phyloP scores from a whole-genome alignment of 2,329 filamentous ascomycete genomes.

The Furcasterigmium furcatum region DNA sequence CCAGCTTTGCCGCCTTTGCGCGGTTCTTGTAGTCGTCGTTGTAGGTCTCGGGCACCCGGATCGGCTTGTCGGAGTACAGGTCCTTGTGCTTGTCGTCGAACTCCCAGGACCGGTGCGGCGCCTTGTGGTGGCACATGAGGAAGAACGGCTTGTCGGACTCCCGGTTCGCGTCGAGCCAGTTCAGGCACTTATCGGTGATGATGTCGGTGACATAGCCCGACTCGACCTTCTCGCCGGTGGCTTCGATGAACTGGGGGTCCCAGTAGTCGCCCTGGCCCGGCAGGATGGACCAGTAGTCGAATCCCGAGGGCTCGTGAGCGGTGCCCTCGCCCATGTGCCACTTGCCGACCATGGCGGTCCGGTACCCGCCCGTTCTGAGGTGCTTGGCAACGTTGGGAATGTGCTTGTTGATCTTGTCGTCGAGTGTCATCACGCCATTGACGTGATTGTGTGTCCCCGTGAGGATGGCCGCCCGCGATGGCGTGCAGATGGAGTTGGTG shows the following conservation, averaged over 20 bases:
- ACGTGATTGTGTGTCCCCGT: constrained; percentile 50
- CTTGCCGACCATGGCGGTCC: constrained; percentile 50
- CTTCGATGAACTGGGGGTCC: constrained; percentile 47
- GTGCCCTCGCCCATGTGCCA: constrained; percentile 50
- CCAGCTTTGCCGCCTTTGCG: constrained; percentile 42
- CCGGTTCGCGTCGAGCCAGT: constrained; percentile 32
- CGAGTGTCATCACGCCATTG: constrained; percentile 47
- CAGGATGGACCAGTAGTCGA: constrained; percentile 49
- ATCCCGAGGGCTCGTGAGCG: constrained; percentile 42
- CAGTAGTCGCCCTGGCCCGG: constrained; percentile 50
- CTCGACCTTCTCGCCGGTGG: constrained; percentile 22
- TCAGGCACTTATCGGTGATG: constrained; percentile 45
- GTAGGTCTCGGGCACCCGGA: constrained; percentile 47
- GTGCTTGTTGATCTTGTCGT: constrained; percentile 44
- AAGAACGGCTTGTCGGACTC: constrained; percentile 42
- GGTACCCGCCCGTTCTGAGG: constrained; percentile 40
- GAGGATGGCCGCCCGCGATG: constrained; percentile 45
- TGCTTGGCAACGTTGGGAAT: constrained; percentile 50
- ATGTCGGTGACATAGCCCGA: constrained; percentile 48
- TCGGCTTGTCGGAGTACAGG: constrained; percentile 40
- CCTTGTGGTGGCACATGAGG: constrained; percentile 55
- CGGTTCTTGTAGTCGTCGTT: constrained; percentile 52
- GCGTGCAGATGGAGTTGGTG: constrained; percentile 50
- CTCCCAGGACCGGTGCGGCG: constrained; percentile 50
- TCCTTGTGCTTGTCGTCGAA: constrained; percentile 43